A percentile compares a stretch with the other conserved stretches of the same genome.
These are phyloP conservation scores for Haematococcus lacustris DNA, from an alignment of 139 green algal genomes.

Conservation along the genomic window DNA sequence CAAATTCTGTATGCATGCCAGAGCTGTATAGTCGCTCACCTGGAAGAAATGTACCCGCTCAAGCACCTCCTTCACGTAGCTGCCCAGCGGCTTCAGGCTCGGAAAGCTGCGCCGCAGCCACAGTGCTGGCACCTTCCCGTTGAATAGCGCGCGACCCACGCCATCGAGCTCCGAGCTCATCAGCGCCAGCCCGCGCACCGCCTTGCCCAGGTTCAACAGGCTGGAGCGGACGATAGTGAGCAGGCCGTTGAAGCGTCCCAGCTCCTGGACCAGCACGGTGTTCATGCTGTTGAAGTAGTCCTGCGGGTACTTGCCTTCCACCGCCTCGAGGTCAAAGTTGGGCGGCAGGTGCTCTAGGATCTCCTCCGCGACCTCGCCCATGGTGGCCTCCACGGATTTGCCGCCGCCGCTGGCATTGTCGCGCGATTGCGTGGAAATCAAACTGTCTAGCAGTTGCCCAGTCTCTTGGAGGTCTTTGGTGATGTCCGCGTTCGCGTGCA, in stretches of 20 bases:
- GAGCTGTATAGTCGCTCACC: no score
- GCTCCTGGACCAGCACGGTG: constrained; percentile 66
- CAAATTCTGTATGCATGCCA: no score
- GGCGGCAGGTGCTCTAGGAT: constrained; percentile 48
- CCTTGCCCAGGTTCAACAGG: constrained; percentile 34
- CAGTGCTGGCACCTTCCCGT: constrained; percentile 50
- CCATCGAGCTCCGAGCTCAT: constrained; percentile 64
- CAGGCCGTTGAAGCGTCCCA: constrained; percentile 73
- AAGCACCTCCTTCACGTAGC: constrained; percentile 63
- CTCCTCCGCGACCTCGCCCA: constrained; percentile 41
- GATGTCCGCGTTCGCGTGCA: constrained; percentile 78
- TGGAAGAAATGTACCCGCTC: constrained; percentile 53
- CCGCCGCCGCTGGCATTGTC: constrained; percentile 8
- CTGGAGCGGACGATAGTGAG: constrained; percentile 49
- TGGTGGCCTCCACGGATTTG: constrained; percentile 30
- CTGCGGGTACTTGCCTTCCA: constrained; percentile 61
- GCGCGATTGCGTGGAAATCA: constrained; percentile 40
- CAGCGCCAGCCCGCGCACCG: constrained; percentile 47
- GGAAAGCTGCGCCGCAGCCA: constrained; percentile 67
- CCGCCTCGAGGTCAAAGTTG: constrained; percentile 61
- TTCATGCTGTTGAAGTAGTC: constrained; percentile 78
- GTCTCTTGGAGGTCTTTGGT: constrained; percentile 70
- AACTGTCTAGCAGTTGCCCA: constrained; percentile 46
- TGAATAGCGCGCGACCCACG: constrained; percentile 39
- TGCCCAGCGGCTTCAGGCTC: constrained; percentile 59